Evolutionary conservation across 805 yeast species (phyloP).

Genomic region (Saccharomyces jurei): DNA sequence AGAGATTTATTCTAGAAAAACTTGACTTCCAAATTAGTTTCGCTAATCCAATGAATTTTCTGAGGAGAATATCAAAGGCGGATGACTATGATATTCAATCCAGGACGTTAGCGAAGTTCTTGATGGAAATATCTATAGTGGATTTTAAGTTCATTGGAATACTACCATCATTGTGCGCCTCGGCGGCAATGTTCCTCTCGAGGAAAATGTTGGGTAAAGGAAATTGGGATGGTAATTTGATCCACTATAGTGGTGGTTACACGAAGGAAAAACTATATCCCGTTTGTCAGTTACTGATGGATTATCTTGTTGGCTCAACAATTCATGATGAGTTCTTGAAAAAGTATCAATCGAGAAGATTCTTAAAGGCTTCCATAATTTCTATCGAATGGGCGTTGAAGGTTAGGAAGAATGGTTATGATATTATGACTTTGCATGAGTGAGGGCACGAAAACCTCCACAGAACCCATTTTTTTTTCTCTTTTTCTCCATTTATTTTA

Average conservation of each 20-base stretch:
- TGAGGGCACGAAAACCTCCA: not conserved
- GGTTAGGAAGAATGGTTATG: constrained; percentile 25
- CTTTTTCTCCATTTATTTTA: not conserved
- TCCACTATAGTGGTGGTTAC: constrained; percentile 86
- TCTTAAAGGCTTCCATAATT: constrained; percentile 69
- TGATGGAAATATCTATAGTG: constrained; percentile 67
- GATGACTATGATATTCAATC: constrained; percentile 84
- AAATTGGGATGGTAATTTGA: constrained; percentile 74
- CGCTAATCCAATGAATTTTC: constrained; percentile 85
- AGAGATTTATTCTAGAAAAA: constrained; percentile 62
- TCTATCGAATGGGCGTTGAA: constrained; percentile 76
- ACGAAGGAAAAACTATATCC: constrained; percentile 60
- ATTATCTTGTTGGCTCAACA: constrained; percentile 67
- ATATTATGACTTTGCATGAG: constrained; percentile 28
- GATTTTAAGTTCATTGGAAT: constrained; percentile 69
- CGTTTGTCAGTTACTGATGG: constrained; percentile 60
- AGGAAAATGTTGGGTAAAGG: constrained; percentile 57
- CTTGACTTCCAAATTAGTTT: constrained; percentile 68
- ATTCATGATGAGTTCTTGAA: constrained; percentile 83
- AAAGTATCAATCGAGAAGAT: constrained; percentile 79
- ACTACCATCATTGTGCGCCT: constrained; percentile 72
- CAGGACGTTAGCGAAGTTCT: constrained; percentile 79
- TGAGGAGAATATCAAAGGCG: constrained; percentile 83
- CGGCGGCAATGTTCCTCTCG: constrained; percentile 78
- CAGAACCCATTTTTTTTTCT: not conserved